Base-by-base conservation (phyloP, 768 basidiomycete genomes). In the Hericium rajendrae region DNA sequence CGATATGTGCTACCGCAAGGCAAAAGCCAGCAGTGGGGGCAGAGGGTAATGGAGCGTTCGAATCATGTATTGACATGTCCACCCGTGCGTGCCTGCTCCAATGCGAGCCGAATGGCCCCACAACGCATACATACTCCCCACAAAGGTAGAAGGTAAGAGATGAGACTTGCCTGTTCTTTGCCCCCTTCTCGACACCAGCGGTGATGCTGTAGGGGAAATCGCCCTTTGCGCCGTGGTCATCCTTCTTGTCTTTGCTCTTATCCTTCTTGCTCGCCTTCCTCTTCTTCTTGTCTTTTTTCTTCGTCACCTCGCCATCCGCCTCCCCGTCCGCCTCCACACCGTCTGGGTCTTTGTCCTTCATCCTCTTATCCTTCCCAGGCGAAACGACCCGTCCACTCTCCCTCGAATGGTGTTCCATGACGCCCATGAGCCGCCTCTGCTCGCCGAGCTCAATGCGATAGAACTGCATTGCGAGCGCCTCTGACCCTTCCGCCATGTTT, bases 131-230 rank as follows among this genome's bases (percentile, higher is more conserved):
- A 32, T 32, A 32, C 32, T 32, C 32, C 32, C 32, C 32, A 6
- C 32, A 37, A 24, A 28, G 49, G 15, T 24, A 51, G 15, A 51
- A 28, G 9, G 49, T 32, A 32, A 51, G 15, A 51, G 24, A 51
- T 22, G 16, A 12, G 4, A 72, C 78, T 53, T 53, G 91, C 87
- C 95, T 78, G 64, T 98, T 98, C 77, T 97, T 93, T 18, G 84
- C 77, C 9, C 95, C 95, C 66, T 95, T 90, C 72, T 98, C 95
- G 10, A 98, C 83, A 2, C 91, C 95, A 6, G 95, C 95, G 0
- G 91, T 95, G 60, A 98, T 98, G 54, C 90, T 91, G 68, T 87
- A 97, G 8, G 93, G 94, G 67, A 87, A 94, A 55, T 54, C 61
- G 41, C 55, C 39, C 52, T 64, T 55, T 16, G 46, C 48, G 55